Evolutionary conservation across 2,329 filamentous ascomycete genomes (phyloP).

Genomic region (Gliomastix tumulicola): DNA sequence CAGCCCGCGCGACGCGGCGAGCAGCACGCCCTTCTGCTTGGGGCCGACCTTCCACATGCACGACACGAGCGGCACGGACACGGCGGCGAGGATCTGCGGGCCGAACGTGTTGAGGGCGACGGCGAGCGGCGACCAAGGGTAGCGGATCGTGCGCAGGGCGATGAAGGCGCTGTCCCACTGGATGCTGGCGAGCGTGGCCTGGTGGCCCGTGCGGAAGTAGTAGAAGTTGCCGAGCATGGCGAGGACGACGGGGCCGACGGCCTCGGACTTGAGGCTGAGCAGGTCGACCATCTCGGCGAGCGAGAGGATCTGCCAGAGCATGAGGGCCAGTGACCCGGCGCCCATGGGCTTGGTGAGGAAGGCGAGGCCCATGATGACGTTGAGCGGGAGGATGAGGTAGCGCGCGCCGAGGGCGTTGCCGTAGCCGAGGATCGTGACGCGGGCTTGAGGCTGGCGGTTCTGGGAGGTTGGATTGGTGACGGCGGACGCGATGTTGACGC

Average conservation of each 20-base stretch:
- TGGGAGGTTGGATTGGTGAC: slow-evolving; percentile 19
- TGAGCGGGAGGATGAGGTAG: slow-evolving; percentile 77
- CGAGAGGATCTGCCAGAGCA: slow-evolving; percentile 84
- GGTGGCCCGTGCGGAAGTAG: slow-evolving; percentile 97
- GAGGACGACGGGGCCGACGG: slow-evolving; percentile 78
- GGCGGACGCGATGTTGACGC: slow-evolving; percentile 62
- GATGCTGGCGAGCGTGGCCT: slow-evolving; percentile 78
- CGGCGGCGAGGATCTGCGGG: slow-evolving; percentile 75
- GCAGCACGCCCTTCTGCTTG: slow-evolving; percentile 61
- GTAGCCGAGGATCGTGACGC: slow-evolving; percentile 80
- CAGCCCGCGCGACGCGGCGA: slow-evolving; percentile 62
- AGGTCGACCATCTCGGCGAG: slow-evolving; percentile 59
- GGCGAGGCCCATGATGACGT: slow-evolving; percentile 69
- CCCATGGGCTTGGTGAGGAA: slow-evolving; percentile 94
- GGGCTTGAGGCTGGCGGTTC: slow-evolving; percentile 23
- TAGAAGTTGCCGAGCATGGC: slow-evolving; percentile 88
- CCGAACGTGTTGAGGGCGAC: slow-evolving; percentile 84
- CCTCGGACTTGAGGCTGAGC: slow-evolving; percentile 52
- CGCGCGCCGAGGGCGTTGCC: slow-evolving; percentile 88
- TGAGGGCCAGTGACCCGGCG: slow-evolving; percentile 71
- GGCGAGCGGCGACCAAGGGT: slow-evolving; percentile 83
- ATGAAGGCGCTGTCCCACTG: slow-evolving; percentile 98
- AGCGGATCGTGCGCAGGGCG: slow-evolving; percentile 71
- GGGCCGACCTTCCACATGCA: slow-evolving; percentile 80
- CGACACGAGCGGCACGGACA: slow-evolving; percentile 72